These are phyloP conservation scores for Aspergillus wentii DNA, from an alignment of 495 filamentous ascomycete genomes.

Conservation along the genomic window DNA sequence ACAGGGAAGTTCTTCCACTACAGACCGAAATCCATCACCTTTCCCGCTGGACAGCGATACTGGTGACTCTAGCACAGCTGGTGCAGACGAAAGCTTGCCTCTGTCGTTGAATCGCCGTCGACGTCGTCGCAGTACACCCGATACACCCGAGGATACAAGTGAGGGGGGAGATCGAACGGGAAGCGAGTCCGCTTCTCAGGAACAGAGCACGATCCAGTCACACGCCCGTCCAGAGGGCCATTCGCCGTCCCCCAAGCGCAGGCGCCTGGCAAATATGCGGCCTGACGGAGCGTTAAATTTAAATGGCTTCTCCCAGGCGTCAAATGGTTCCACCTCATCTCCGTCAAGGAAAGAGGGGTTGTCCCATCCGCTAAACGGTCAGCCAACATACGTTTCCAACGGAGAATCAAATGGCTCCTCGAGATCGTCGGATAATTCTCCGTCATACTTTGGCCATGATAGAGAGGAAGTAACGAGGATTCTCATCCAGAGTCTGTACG, in stretches of 20 bases:
- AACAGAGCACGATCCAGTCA: conserved; percentile 17
- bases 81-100: conserved; percentile 5
- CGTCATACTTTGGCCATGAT: conserved; percentile 72
- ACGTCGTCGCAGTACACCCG: conserved; percentile 28
- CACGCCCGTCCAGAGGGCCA: conserved; percentile 30
- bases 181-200: conserved; percentile 23
- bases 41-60: conserved; percentile 9
- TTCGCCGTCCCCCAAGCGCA: conserved; percentile 53
- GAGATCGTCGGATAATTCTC: conserved; percentile 26
- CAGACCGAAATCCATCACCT: conserved; percentile 5
- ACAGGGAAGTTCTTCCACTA: conserved; percentile 15
- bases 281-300: conserved; percentile 47
- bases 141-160: conserved; percentile 9
- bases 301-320: conserved; percentile 44
- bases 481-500: conserved; percentile 81
- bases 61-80: conserved; percentile 4
- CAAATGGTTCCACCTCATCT: conserved; percentile 38
- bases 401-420: conserved; percentile 44
- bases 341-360: conserved; percentile 36
- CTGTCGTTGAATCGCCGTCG: conserved; percentile 14
- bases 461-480: conserved; percentile 92
- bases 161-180: conserved; percentile 21
- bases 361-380: conserved; percentile 46
- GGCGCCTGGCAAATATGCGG: conserved; percentile 59
- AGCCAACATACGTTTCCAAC: conserved; percentile 29